Evolutionary conservation across 1,284 basidiomycete species (phyloP), one percentile per base, ranked within the genome.

Genomic region (Cryptococcus amylolentus): DNA sequence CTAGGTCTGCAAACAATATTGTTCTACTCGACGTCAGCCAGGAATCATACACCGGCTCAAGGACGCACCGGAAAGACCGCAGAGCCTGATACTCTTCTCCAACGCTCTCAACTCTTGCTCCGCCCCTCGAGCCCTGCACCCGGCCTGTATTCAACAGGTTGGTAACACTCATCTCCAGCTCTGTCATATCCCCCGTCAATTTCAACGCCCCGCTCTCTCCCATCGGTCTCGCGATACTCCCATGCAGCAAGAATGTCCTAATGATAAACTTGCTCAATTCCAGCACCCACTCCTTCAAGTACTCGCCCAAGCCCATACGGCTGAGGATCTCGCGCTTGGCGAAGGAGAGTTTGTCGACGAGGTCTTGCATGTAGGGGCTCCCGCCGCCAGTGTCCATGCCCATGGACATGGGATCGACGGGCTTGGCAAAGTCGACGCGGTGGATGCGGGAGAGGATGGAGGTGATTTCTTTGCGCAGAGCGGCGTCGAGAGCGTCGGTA

Each of bases 101-200:
- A 4, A 90, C 82, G 28, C 78, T 81, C 57, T 88, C 86, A 46
- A 91, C 79, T 64, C 83, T 84, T 13, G 83, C 81, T 1, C 84
- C 83, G 4, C 84, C 83, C 65, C 85, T 84, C 57, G 70, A 67
- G 9, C 70, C 82, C 80, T 65, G 86, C 81, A 49, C 68, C 20
- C 69, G 63, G 3, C 75, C 77, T 1, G 75, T 74, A 18, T 80
- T 80, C 68, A 92, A 80, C 70, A 95, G 89, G 2, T 87, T 84
- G 64, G 85, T 87, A 52, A 94, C 75, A 0, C 88, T 86, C 73
- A 97, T 95, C 77, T 98, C 95, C 52, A 98, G 82, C 73, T 93
- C 89, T 0, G 94, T 89, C 91, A 96, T 94, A 73, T 98, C 94
- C 52, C 86, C 88, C 53, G 91, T 91, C 58, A 98, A 81, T 75